Evolutionary conservation across 257 asterid genomes (phyloP).

Genomic region (Jasminum sambac): DNA sequence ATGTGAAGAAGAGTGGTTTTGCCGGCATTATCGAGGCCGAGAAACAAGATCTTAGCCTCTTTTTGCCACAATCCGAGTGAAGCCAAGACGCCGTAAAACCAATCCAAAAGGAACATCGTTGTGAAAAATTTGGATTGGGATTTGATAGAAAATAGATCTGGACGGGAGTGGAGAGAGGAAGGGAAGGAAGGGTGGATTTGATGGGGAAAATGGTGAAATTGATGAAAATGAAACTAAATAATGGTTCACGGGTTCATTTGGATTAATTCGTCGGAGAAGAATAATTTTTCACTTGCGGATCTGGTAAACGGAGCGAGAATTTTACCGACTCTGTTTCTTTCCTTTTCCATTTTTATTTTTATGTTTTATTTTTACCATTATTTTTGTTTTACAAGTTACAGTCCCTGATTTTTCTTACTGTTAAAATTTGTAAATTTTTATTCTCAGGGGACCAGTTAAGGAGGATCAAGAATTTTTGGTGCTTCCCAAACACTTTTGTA

Average conservation of each 20-base stretch:
- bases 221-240: neutral
- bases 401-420: too few species aligned
- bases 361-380: too few species aligned
- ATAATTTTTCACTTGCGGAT: neutral
- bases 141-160: neutral
- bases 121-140: neutral
- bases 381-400: too few species aligned
- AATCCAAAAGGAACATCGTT: neutral
- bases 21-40: constrained; percentile 2
- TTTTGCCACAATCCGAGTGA: constrained; percentile 1
- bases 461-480: too few species aligned
- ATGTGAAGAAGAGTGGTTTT: constrained; percentile 6
- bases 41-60: constrained; percentile 5
- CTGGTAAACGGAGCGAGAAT: neutral
- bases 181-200: neutral
- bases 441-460: too few species aligned
- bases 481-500: too few species aligned
- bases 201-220: neutral
- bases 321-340: neutral
- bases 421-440: too few species aligned
- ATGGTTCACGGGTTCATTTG: too few species aligned
- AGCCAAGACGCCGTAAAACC: constrained; percentile 2
- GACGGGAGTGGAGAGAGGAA: neutral
- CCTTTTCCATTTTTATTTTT: too few species aligned
- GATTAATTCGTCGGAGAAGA: too few species aligned